Evolutionary conservation across 192 early-diverging fungal species (phyloP).

Genomic region (Gryganskiella cystojenkinii): DNA sequence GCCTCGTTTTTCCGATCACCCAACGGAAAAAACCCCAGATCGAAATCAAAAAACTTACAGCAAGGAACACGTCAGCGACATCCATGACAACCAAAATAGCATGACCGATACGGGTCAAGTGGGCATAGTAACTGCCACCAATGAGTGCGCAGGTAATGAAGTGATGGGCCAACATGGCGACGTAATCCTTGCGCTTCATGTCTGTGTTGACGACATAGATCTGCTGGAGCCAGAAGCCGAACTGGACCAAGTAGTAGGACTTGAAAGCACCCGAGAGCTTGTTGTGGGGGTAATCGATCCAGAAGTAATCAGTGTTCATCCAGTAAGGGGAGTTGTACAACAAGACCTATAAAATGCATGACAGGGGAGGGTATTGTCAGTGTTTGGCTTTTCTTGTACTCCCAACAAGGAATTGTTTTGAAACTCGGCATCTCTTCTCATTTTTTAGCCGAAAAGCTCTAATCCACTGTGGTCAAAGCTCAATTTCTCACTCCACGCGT

Average conservation of each 20-base stretch:
- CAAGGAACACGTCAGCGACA: slow-evolving; percentile 80
- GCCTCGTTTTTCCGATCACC: no score
- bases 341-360: slow-evolving; percentile 54
- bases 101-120: slow-evolving; percentile 84
- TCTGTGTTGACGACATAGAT: slow-evolving; percentile 78
- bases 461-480: background rate
- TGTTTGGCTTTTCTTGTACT: background rate
- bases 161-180: slow-evolving; percentile 80
- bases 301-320: slow-evolving; percentile 75
- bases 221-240: slow-evolving; percentile 86
- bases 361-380: background rate
- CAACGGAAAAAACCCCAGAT: background rate
- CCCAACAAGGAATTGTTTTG: no score
- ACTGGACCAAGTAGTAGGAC: slow-evolving; percentile 79
- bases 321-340: slow-evolving; percentile 78
- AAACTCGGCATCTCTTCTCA: no score
- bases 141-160: slow-evolving; percentile 78
- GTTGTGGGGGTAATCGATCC: slow-evolving; percentile 78
- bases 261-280: slow-evolving; percentile 66
- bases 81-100: slow-evolving; percentile 83
- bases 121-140: slow-evolving; percentile 69
- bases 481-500: background rate
- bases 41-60: no score
- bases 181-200: slow-evolving; percentile 79
- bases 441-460: no score